Conservation (phyloP, 306 rosid genomes). For the Astragalus membranaceus region DNA sequence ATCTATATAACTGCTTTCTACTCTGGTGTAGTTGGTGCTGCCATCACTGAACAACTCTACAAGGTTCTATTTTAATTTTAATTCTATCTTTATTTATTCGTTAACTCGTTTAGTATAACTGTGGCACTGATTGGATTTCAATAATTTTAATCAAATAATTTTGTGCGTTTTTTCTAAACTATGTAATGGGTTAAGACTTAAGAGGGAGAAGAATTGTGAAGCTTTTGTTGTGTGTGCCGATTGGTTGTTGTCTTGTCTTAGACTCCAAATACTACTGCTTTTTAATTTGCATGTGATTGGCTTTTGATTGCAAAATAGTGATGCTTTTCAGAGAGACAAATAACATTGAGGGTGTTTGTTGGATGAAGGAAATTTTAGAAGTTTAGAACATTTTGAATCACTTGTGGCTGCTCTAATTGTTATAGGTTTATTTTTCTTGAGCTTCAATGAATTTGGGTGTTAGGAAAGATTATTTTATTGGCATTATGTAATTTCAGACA, state of each 20-base stretch:
- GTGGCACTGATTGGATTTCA: neutral
- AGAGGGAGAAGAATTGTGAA: neutral
- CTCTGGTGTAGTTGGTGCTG: conserved; percentile 79
- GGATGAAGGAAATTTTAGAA: no score
- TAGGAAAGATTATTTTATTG: neutral
- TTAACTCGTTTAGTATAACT: neutral
- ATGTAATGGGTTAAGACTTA: neutral
- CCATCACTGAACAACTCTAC: conserved; percentile 85
- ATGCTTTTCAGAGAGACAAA: no score
- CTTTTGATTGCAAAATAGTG: no score
- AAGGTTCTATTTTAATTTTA: conserved; percentile 40
- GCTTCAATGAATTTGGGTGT: neutral
- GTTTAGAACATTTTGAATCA: no score
- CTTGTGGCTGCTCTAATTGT: no score
- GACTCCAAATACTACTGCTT: no score
- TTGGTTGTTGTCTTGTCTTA: no score
- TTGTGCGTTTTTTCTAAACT: neutral
- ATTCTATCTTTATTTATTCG: neutral
- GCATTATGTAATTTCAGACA: neutral
- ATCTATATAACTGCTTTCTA: conserved; percentile 73
- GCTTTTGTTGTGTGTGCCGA: neutral
- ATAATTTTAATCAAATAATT: neutral
- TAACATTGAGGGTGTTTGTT: no score
- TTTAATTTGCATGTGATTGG: no score
- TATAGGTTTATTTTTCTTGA: neutral